phyloP scores from a whole-genome alignment of 352 stramenopile genomes.

The Phytophthora podocarpi region DNA sequence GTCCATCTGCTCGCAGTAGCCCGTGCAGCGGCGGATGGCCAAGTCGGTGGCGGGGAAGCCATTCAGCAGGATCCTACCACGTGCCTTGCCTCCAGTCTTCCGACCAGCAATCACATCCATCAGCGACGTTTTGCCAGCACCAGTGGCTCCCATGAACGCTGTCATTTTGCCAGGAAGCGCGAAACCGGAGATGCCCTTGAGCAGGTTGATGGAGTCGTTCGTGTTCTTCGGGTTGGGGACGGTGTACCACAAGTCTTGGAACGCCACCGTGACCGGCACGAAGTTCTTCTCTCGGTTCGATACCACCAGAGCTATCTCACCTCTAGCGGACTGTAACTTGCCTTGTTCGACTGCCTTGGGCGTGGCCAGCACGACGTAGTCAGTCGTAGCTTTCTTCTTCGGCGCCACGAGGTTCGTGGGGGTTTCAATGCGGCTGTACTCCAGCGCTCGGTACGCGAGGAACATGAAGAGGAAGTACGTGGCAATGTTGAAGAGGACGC shows the following conservation, averaged over 20 bases:
- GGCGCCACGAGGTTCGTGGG: slow-evolving; percentile 20
- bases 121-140: slow-evolving; percentile 91
- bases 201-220: slow-evolving; percentile 53
- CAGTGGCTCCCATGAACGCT: slow-evolving; percentile 63
- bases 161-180: slow-evolving; percentile 55
- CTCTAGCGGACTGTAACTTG: background rate
- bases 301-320: background rate
- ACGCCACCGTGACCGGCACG: slow-evolving; percentile 41
- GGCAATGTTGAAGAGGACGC: slow-evolving; percentile 42
- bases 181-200: slow-evolving; percentile 74
- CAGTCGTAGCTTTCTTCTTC: slow-evolving; percentile 14
- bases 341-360: slow-evolving; percentile 18
- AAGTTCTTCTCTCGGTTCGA: slow-evolving; percentile 28
- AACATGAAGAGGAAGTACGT: slow-evolving; percentile 43
- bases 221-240: slow-evolving; percentile 36
- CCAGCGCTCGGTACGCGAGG: slow-evolving; percentile 39
- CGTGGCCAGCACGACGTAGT: slow-evolving; percentile 20
- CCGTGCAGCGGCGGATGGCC: slow-evolving; percentile 41
- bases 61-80: slow-evolving; percentile 60
- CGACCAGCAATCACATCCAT: slow-evolving; percentile 92
- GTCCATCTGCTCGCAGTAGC: slow-evolving; percentile 81
- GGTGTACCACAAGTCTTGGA: slow-evolving; percentile 49
- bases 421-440: slow-evolving; percentile 38
- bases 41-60: slow-evolving; percentile 39
- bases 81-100: slow-evolving; percentile 79